Evolutionary conservation across 441 rosid genomes (phyloP), one percentile per base, ranked within the genome.

Genomic region (Adansonia grandidieri): DNA sequence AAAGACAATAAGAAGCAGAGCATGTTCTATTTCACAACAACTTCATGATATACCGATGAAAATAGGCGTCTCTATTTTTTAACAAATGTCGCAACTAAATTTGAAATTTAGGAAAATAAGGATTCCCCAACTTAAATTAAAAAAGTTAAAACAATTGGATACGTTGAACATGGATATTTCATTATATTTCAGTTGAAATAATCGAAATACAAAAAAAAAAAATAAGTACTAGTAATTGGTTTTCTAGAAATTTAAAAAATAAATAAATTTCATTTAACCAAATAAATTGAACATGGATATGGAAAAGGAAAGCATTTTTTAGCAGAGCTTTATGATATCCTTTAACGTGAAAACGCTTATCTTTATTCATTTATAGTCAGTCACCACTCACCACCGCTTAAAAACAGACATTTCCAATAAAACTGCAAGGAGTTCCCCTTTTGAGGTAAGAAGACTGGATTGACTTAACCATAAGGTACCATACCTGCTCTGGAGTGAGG

Each of bases 401-500:
- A 9, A 67, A 24, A 70, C 40, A 3, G 40, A 19, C 58, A 50
- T 17, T 13, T 1, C 10, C 8, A 15, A 7, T 56, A 17, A 17
- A 9, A 7, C 8, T 56, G 24, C 2, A 8, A 37, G 6, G 42
- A 37, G 42, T 37, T 19, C 4, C 22, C 22, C 4, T 17, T 17
- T 0, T 51, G n/a, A 51, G n/a, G n/a, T 51, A 14, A 51, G n/a
- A 51, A n/a, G 63, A 17, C 10, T 9, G 6, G 15, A 7, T 2
- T 5, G 17, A 63, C 2, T 28, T 45, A n/a, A 45, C 7, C 24
- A 56, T 44, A 7, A 15, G 50, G 48, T 24, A 51, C 14, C 22
- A 11, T 86, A 90, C 93, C 81, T 88, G 82, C 67, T 86, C 85
- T 1, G 92, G 90, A 24, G 85, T 60, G 40, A 90, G 92, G 76